These are phyloP conservation scores for Sedum album DNA, from an alignment of 164 flowering plant genomes.

Conservation along the genomic window DNA sequence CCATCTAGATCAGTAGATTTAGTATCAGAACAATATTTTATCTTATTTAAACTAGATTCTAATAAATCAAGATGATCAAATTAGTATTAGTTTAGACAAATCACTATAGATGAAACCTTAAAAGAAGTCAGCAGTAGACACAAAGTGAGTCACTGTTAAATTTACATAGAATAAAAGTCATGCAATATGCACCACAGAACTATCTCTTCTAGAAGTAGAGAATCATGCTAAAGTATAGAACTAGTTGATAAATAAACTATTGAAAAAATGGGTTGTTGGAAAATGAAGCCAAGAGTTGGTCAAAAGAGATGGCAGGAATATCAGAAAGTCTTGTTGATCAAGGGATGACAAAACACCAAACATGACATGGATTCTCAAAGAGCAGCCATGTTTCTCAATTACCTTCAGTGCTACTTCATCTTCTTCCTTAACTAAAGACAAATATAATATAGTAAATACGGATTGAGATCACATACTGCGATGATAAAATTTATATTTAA, in stretches of 20 bases:
- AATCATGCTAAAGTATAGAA: background rate
- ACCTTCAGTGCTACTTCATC: too few relatives aligned
- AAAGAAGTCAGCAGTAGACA: background rate
- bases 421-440: too few relatives aligned
- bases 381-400: background rate
- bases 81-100: too few relatives aligned
- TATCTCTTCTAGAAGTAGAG: conserved; percentile 3
- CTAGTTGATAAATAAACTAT: background rate
- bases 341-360: background rate
- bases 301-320: conserved; percentile 5
- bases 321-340: background rate
- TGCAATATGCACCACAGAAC: background rate
- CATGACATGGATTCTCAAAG: background rate
- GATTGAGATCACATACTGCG: too few relatives aligned
- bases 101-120: background rate
- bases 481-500: too few relatives aligned
- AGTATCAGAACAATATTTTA: too few relatives aligned
- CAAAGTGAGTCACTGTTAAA: background rate
- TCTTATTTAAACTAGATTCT: background rate
- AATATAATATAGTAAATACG: too few relatives aligned
- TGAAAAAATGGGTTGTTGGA: background rate
- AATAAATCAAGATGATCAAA: too few relatives aligned
- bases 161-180: background rate
- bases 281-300: background rate
- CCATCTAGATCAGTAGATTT: background rate